Base-by-base conservation (phyloP, 352 stramenopile species). In the Pythium brassicae region DNA sequence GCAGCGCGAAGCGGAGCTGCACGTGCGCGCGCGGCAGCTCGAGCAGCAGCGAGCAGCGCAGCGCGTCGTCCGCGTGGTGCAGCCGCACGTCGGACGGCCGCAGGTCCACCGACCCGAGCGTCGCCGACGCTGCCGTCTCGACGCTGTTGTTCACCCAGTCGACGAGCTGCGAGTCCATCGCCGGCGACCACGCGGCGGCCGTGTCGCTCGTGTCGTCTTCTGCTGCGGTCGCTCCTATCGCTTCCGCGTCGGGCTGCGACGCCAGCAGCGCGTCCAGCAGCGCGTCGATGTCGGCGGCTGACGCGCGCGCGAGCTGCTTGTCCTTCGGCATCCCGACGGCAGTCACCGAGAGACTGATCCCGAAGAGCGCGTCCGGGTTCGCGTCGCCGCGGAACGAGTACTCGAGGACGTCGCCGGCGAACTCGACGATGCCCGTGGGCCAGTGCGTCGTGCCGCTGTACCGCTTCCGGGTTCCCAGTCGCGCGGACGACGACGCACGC, bases 71-170 rank as follows among this genome's bases (percentile, higher is more conserved):
- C n/a, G 68, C 84, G 26, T 65, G 76, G 47, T 90, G 70, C 2
- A 95, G 64, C 17, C 73, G 76, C 47, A 95, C 81, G 29, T 95
- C 80, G 4, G 71, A 66, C 47, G 86, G 83, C 34, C 80, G 73
- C 26, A 95, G 56, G 29, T 94, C 83, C 0, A 86, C 61, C 7
- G 81, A 89, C 22, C 68, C 55, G 9, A 66, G 55, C 9, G 55
- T 72, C 0, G 51, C 55, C n/a, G 52, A 72, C 17, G 48, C 66
- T 29, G 54, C 55, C 26, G 56, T 72, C 56, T 95, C 84, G 1
- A 92, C 63, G 32, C 87, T 75, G 23, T 69, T 86, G 54, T 95
- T 96, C 17, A 96, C 76, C 85, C 84, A 96, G 53, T 96, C 84
- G 2, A 94, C 77, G 0, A 96, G 68, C 63, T 96, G 86, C 8